Evolutionary conservation across 2,329 filamentous ascomycete genomes (phyloP).

Genomic region (Sordariomycetes sp.): DNA sequence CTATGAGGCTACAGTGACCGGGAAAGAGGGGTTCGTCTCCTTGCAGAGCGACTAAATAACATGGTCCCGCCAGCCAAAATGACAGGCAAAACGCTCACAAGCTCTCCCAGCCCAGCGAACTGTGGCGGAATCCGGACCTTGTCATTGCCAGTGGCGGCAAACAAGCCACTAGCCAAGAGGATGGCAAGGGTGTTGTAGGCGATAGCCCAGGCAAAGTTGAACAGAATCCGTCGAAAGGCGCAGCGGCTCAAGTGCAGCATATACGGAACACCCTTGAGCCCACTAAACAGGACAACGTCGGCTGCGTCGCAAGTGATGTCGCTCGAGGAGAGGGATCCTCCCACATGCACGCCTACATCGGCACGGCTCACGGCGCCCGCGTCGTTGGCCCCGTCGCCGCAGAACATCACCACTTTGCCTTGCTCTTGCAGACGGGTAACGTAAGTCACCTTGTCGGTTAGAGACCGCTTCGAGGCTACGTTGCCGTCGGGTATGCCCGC

Average conservation of each 20-base stretch:
- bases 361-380: conserved; percentile 64
- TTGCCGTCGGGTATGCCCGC: conserved; percentile 17
- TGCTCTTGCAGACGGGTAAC: conserved; percentile 21
- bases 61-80: conserved; percentile 5
- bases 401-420: conserved; percentile 50
- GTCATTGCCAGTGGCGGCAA: no score
- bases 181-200: conserved; percentile 64
- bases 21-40: no score
- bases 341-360: conserved; percentile 62
- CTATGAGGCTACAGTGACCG: no score
- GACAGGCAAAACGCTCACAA: conserved; percentile 51
- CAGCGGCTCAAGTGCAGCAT: conserved; percentile 44
- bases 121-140: conserved; percentile 43
- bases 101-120: conserved; percentile 61
- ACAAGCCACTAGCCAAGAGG: conserved; percentile 56
- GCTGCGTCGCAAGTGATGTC: conserved; percentile 60
- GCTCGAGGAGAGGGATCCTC: conserved; percentile 23
- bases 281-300: conserved; percentile 57
- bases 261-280: conserved; percentile 44
- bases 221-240: conserved; percentile 39
- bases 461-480: conserved; percentile 31
- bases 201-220: conserved; percentile 64
- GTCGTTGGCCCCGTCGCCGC: conserved; percentile 74
- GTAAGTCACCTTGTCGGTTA: conserved; percentile 42
- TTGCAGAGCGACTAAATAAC: no score